Evolutionary conservation across 148 eudicot genomes (phyloP).

Genomic region (Rhododendron molle): DNA sequence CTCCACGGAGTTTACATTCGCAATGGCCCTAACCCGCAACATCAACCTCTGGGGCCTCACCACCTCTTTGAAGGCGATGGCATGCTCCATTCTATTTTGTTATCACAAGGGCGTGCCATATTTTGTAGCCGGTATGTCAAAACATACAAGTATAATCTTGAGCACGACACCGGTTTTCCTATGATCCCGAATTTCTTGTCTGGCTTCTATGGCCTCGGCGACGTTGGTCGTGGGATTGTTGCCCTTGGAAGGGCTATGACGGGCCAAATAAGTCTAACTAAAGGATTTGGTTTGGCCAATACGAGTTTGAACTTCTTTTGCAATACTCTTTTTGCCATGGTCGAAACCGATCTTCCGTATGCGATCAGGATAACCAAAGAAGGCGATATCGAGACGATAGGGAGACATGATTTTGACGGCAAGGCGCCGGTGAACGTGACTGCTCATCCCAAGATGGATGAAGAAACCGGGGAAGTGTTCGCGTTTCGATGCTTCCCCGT

Average conservation of each 20-base stretch:
- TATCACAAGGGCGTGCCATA: constrained; percentile 15
- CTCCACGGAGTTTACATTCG: constrained; percentile 5
- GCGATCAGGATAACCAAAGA: not conserved
- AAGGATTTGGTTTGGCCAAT: constrained; percentile 8
- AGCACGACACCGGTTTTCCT: constrained; percentile 7
- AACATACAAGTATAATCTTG: constrained; percentile 17
- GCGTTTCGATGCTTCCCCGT: constrained; percentile 5
- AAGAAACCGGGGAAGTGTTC: not conserved
- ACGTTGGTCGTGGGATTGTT: not conserved
- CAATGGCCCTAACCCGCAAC: constrained; percentile 5
- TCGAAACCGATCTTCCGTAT: constrained; percentile 9
- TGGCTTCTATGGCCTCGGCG: not conserved
- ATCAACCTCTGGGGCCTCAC: constrained; percentile 17
- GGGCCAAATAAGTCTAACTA: not conserved
- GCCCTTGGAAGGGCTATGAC: not conserved
- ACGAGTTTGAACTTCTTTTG: not conserved
- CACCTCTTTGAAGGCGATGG: constrained; percentile 27
- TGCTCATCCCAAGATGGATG: constrained; percentile 14
- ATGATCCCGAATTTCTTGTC: constrained; percentile 15
- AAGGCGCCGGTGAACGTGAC: constrained; percentile 4
- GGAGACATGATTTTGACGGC: constrained; percentile 4
- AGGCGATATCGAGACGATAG: constrained; percentile 12
- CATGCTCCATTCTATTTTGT: constrained; percentile 23
- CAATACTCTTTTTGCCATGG: not conserved
- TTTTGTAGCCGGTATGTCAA: constrained; percentile 22